Evolutionary conservation across 1,139 yeast genomes (phyloP).

Genomic region (Yamadazyma diddensiae): DNA sequence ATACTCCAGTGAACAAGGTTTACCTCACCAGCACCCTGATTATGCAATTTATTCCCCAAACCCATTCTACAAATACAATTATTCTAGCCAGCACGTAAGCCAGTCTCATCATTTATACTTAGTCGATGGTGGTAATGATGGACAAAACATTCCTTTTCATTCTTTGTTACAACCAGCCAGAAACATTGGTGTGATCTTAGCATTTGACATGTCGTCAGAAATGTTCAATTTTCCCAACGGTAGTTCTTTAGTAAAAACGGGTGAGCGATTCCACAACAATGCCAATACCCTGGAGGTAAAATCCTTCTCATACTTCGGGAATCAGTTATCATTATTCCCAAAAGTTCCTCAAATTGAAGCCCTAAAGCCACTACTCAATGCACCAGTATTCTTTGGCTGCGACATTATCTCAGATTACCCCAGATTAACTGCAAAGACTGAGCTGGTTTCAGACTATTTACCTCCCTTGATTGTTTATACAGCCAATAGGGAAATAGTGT

Average conservation of each 20-base stretch:
- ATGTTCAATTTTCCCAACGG: slow-evolving; percentile 40
- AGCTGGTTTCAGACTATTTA: slow-evolving; percentile 14
- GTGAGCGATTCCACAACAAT: slow-evolving; percentile 19
- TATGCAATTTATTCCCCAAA: slow-evolving; percentile 74
- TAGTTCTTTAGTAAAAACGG: slow-evolving; percentile 20
- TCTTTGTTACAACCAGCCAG: slow-evolving; percentile 31
- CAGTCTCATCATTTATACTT: slow-evolving; percentile 25
- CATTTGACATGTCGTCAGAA: slow-evolving; percentile 42
- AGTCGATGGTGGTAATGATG: slow-evolving; percentile 47
- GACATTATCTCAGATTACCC: slow-evolving; percentile 33
- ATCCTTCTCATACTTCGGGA: slow-evolving; percentile 11
- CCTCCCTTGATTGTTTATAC: slow-evolving; percentile 59
- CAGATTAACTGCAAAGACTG: slow-evolving; percentile 5
- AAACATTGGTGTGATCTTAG: slow-evolving; percentile 30
- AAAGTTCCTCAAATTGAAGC: slow-evolving; percentile 6
- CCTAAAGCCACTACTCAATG: slow-evolving; percentile 3
- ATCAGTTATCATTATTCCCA: slow-evolving; percentile 5
- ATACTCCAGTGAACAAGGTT: slow-evolving; percentile 16
- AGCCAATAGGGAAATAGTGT: slow-evolving; percentile 42
- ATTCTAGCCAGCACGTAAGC: slow-evolving; percentile 12
- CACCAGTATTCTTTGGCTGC: slow-evolving; percentile 60
- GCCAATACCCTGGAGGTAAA: slow-evolving; percentile 17
- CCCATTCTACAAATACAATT: slow-evolving; percentile 53
- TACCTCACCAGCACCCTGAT: slow-evolving; percentile 49
- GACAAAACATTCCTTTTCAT: slow-evolving; percentile 42